Percentiles rank a stretch among this genome's conserved stretches.
phyloP scores from a whole-genome alignment of 1,139 yeast genomes.

The Kurtzmaniella quercitrusa region DNA sequence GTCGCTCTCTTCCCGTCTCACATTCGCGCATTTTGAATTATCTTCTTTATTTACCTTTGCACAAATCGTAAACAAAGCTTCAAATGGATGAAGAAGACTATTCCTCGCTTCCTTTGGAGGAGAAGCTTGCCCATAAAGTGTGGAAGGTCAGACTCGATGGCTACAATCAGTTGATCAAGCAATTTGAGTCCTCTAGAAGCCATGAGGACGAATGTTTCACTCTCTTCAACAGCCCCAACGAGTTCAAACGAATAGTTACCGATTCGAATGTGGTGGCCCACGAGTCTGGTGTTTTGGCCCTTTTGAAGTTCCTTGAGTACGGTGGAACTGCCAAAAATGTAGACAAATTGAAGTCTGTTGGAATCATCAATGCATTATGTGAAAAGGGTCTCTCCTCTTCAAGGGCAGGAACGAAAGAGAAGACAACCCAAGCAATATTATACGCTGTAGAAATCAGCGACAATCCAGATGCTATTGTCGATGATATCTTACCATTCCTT shows the following conservation, averaged over 20 bases:
- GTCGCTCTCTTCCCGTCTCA: not conserved
- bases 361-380: constrained; percentile 56
- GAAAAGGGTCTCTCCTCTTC: constrained; percentile 80
- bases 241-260: constrained; percentile 53
- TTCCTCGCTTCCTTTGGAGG: constrained; percentile 59
- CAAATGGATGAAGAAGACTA: constrained; percentile 53
- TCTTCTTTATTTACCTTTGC: not conserved
- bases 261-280: constrained; percentile 93
- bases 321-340: constrained; percentile 47
- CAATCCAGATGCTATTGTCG: constrained; percentile 60
- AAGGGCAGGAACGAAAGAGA: constrained; percentile 70
- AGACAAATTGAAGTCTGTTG: constrained; percentile 28
- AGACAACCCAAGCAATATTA: constrained; percentile 58
- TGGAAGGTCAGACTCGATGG: constrained; percentile 91
- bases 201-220: constrained; percentile 54
- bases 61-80: not conserved
- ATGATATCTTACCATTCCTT: constrained; percentile 60
- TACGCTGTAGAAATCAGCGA: constrained; percentile 52
- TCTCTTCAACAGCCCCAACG: constrained; percentile 48
- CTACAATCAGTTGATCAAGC: constrained; percentile 60
- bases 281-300: constrained; percentile 66
- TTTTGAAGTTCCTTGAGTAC: constrained; percentile 52
- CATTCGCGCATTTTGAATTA: not conserved
- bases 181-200: constrained; percentile 51
- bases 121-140: constrained; percentile 64